Percentiles rank a stretch among this genome's conserved stretches.
Conservation (phyloP, 2,329 filamentous ascomycete species). For the Phyllosticta ampelicida region DNA sequence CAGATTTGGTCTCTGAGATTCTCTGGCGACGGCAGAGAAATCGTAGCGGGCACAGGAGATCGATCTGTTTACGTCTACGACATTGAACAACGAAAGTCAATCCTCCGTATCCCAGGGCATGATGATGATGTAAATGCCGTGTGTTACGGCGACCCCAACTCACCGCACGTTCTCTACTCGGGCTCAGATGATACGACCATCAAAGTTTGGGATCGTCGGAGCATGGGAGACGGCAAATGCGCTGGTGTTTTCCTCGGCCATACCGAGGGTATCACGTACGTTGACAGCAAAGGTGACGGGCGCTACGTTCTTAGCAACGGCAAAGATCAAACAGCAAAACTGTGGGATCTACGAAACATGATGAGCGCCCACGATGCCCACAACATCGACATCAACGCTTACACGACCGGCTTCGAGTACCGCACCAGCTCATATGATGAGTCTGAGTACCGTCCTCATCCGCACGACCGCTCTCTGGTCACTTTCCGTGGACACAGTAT, state of each 20-base stretch:
- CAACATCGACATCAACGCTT: conserved; percentile 43
- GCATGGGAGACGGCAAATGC: conserved; percentile 50
- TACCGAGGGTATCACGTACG: conserved; percentile 54
- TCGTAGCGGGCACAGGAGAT: conserved; percentile 78
- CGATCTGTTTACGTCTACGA: conserved; percentile 82
- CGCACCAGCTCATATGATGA: conserved; percentile 57
- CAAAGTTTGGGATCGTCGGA: conserved; percentile 89
- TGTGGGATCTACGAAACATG: conserved; percentile 91
- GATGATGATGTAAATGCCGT: conserved; percentile 90
- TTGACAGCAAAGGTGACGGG: conserved; percentile 74
- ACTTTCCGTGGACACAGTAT: conserved; percentile 89
- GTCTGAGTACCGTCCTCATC: conserved; percentile 58
- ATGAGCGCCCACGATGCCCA: conserved; percentile 59
- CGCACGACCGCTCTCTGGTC: conserved; percentile 80
- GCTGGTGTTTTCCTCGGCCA: conserved; percentile 56
- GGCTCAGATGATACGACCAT: conserved; percentile 90
- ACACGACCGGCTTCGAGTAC: conserved; percentile 63
- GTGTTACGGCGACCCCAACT: conserved; percentile 80
- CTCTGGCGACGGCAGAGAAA: conserved; percentile 79
- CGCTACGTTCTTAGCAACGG: conserved; percentile 88
- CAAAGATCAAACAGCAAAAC: conserved; percentile 94
- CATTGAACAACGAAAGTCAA: conserved; percentile 65
- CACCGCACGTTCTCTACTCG: conserved; percentile 89
- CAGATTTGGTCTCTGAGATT: conserved; percentile 86
- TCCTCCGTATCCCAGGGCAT: conserved; percentile 70